Evolutionary conservation across 495 filamentous ascomycete species (phyloP), one percentile per base, ranked within the genome.

Genomic region (Durotheca rogersii): DNA sequence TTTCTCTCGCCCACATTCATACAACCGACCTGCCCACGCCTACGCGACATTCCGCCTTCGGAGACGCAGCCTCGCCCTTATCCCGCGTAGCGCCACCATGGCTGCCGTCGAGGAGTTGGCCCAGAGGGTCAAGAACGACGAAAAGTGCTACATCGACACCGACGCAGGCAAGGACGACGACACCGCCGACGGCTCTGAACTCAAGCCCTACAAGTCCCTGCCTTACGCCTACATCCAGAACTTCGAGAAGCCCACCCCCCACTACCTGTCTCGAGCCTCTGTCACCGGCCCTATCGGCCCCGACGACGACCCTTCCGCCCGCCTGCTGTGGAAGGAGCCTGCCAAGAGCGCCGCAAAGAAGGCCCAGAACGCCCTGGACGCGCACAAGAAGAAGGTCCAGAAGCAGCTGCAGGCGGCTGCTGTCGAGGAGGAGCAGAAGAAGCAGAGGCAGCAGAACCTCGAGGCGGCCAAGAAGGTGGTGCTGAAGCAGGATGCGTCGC

Each of bases 381-480:
- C 76, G 51, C 78, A 86, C 66, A 86, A 87, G 75, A 88, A 84
- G 79, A 90, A 90, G 75, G 73, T 83, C 25, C 79, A 78, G 58
- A 88, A 86, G 75, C 82, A 82, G 60, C 76, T 82, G 51, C 79
- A 83, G 54, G 61, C 83, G 47, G 81, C 84, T 36, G 81, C 84
- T 36, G 78, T 83, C 37, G 81, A 90, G 65, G 81, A 84, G 66
- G 78, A 88, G 66, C 84, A 88, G 67, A 81, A 85, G 40, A 80
- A 85, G 49, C 83, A 85, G 61, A 67, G 19, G n/a, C 47, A 70
- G 34, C 66, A 73, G 67, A 79, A 81, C 36, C 75, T 95, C 23
- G 88, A 95, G 61, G 84, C 91, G 42, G 86, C 89, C n/a, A 65
- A 94, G 76, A 89, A 90, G 75, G 75, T 97, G 46, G 71, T 87